phyloP scores from a whole-genome alignment of 2,329 filamentous ascomycete species.

The Dendryphion nanum region DNA sequence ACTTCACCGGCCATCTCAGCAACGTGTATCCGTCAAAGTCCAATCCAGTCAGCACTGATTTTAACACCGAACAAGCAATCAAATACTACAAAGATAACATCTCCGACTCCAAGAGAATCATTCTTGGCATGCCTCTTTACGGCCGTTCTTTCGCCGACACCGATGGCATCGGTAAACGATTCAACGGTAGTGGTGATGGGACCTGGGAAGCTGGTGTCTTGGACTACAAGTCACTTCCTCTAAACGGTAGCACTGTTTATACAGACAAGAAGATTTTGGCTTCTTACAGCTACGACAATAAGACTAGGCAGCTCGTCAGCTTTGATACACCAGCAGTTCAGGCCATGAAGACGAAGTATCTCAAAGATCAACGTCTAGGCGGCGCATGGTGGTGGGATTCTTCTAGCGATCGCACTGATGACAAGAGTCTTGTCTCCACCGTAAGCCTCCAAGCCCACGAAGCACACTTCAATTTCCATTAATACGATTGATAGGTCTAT shows the following conservation, averaged over 20 bases:
- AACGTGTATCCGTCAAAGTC: slow-evolving; percentile 65
- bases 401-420: slow-evolving; percentile 68
- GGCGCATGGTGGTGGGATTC: slow-evolving; percentile 99
- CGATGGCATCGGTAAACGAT: slow-evolving; percentile 68
- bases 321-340: slow-evolving; percentile 72
- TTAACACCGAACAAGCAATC: slow-evolving; percentile 71
- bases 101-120: slow-evolving; percentile 69
- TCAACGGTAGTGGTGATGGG: slow-evolving; percentile 71
- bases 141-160: slow-evolving; percentile 82
- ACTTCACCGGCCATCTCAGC: slow-evolving; percentile 69
- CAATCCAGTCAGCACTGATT: slow-evolving; percentile 69
- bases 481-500: no score
- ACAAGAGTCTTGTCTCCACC: slow-evolving; percentile 59
- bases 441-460: no score
- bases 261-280: slow-evolving; percentile 65
- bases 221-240: slow-evolving; percentile 86
- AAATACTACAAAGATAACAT: slow-evolving; percentile 63
- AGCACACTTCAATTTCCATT: neutral
- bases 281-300: slow-evolving; percentile 72
- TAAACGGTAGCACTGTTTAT: slow-evolving; percentile 62
- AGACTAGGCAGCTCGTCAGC: slow-evolving; percentile 65
- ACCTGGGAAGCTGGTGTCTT: slow-evolving; percentile 71
- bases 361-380: slow-evolving; percentile 66
- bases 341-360: slow-evolving; percentile 67
- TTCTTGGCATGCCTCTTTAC: slow-evolving; percentile 90